Base-by-base conservation (phyloP, 2,329 filamentous ascomycete genomes). In the Nemania bipapillata region DNA sequence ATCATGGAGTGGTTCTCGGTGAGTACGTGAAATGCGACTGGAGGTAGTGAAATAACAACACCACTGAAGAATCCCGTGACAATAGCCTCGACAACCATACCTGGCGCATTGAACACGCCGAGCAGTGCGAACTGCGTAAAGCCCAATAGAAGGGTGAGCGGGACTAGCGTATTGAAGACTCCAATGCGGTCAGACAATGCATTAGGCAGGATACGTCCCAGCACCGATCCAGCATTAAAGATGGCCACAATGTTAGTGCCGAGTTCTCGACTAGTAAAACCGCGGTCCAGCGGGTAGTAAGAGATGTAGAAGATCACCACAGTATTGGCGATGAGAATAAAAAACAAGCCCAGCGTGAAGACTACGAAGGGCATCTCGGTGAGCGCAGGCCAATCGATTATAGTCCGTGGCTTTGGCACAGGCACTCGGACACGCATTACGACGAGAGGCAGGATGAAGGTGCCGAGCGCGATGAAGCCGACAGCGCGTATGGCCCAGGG, bases 51-150 rank as follows among this genome's bases (percentile, higher is more conserved):
- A 53, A 83, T 79, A 73, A 84, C 78, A 47, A 81, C 80, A 49
- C 83, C 83, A 24, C 76, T 79, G 71, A 82, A 81, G 73, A 83
- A 82, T 20, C 82, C 83, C 62, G 77, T 78, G 47, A 83, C 70
- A 4, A 83, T 63, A 1, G 79, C 74, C 30, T 78, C 65, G 4
- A 77, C 75, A 15, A 84, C 72, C 22, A 83, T 73, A 26, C 72
- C 78, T 9, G 75, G 72, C 1, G 47, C 7, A 12, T 70, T 77
- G 5, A 75, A 63, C 3, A 81, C 79, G 0, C 77, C 78, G 3
- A 82, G 73, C 74, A 81, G 75, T 76, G 40, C 73, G 72, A 1
- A 76, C 69, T 40, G 78, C 79, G 26, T 47, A 3, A 58, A 30
- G 11, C 53, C 62, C 2, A 47, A 12, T 1, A 53, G 7, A 4